Conservation (phyloP, 1,139 yeast genomes). For the Yamadazyma blattariae region DNA sequence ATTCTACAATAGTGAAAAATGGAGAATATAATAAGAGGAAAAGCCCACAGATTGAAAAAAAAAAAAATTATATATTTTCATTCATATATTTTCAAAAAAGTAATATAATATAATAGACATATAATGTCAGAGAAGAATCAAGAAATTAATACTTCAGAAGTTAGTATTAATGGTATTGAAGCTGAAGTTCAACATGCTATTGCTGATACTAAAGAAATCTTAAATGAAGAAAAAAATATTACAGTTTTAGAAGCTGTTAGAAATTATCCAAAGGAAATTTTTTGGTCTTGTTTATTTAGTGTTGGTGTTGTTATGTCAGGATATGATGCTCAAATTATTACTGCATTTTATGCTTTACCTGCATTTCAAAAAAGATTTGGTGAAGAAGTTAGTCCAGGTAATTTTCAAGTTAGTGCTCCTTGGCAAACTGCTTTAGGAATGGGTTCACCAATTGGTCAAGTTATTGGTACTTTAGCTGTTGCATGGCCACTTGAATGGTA, state of each 20-base stretch:
- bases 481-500: conserved; percentile 18
- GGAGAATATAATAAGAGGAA: too few species aligned
- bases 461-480: conserved; percentile 17
- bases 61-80: too few species aligned
- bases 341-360: conserved; percentile 20
- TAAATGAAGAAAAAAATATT: conserved; percentile 1
- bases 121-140: too few species aligned
- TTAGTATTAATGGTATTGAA: too few species aligned
- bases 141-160: too few species aligned
- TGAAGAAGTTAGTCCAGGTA: conserved; percentile 14
- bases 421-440: conserved; percentile 21
- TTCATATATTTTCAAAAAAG: too few species aligned
- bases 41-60: too few species aligned
- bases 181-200: too few species aligned
- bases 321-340: conserved; percentile 19
- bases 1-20: too few species aligned
- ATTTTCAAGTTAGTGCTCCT: conserved; percentile 15
- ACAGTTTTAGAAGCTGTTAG: conserved; percentile 14
- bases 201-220: too few species aligned
- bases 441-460: conserved; percentile 16
- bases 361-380: conserved; percentile 18
- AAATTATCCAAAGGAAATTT: conserved; percentile 15
- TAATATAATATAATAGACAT: too few species aligned
- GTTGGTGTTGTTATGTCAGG: conserved; percentile 23
- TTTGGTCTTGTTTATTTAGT: conserved; percentile 19